A percentile compares a stretch with the other conserved stretches of the same genome.
phyloP scores from a whole-genome alignment of 768 basidiomycete genomes.

The Agrocybe chaxingu region DNA sequence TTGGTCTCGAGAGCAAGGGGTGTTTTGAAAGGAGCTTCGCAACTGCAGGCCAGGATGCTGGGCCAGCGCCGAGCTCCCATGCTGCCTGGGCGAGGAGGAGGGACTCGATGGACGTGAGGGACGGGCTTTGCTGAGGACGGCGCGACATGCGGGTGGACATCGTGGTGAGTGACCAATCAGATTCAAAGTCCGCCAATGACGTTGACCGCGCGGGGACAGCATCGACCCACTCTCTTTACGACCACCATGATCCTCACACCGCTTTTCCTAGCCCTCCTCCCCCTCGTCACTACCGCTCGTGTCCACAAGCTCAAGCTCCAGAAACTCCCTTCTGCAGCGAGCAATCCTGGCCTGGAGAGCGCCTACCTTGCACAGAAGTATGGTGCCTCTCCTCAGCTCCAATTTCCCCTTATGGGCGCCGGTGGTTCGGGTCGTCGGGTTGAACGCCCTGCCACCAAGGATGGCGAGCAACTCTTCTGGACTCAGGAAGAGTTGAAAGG shows the following conservation, averaged over 20 bases:
- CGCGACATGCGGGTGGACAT: slow-evolving; percentile 31
- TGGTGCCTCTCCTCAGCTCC: slow-evolving; percentile 45
- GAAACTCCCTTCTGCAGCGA: slow-evolving; percentile 66
- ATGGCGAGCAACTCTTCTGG: slow-evolving; percentile 70
- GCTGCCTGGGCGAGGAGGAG: slow-evolving; percentile 86
- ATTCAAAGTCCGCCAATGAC: slow-evolving; percentile 21
- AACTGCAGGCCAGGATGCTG: slow-evolving; percentile 58
- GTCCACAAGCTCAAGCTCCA: slow-evolving; percentile 87
- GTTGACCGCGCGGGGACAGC: slow-evolving; percentile 11
- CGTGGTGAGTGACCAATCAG: slow-evolving; percentile 4
- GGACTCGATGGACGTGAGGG: slow-evolving; percentile 49
- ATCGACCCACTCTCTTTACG: slow-evolving; percentile 4
- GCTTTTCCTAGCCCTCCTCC: slow-evolving; percentile 40
- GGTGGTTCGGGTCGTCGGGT: slow-evolving; percentile 71
- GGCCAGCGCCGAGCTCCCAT: slow-evolving; percentile 69
- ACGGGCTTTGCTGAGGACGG: slow-evolving; percentile 18
- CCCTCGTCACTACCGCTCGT: slow-evolving; percentile 51
- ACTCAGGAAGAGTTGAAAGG: slow-evolving; percentile 73
- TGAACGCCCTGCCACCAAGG: slow-evolving; percentile 28
- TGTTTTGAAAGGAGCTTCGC: slow-evolving; percentile 67
- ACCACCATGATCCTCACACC: slow-evolving; percentile 44
- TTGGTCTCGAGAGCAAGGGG: slow-evolving; percentile 61
- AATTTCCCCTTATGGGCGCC: slow-evolving; percentile 67
- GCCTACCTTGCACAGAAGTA: slow-evolving; percentile 96
- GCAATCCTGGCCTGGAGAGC: slow-evolving; percentile 66